Base-by-base conservation (phyloP, 2,329 filamentous ascomycete genomes). In the Xylaria multiplex region DNA sequence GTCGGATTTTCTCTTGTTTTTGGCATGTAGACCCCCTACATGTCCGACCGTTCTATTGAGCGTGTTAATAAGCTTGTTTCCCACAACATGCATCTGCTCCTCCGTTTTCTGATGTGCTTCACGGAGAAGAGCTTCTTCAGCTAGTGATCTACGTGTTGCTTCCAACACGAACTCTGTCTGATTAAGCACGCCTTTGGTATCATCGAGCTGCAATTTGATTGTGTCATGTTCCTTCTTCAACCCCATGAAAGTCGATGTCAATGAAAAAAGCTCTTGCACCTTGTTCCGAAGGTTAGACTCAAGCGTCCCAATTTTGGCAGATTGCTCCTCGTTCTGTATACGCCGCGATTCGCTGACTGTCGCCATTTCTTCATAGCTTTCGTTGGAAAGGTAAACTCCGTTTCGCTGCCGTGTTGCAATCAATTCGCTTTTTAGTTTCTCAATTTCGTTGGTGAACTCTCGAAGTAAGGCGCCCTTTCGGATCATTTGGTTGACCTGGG, bases 371-470 rank as follows among this genome's bases (percentile, higher is more conserved):
- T 98, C 95, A 75, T 93, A 97, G 16, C 88, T 88, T 65, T 97
- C 93, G 63, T 93, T 91, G 0, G 95, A 91, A 40, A 99, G 84
- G 76, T 98, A 98, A 2, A 99, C 95, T 59, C 96, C 96, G 76
- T 98, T 97, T 43, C 96, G 90, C 77, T 97, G 93, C 27, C 96
- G 86, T 6, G 96, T 97, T 2, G 93, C 91, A 70, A 97, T 96
- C 14, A 99, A 84, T 76, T 99, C 96, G 71, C 91, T 92, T 82
- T 97, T 97, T 42, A 99, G 84, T 77, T 93, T 96, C 78, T 99
- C 93, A 58, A 99, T 97, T 76, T 99, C 96, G 27, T 86, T 83
- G 0, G 95, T 96, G 70, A 97, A 97, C 70, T 99, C 96, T 66
- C 88, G 90, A 11, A 99, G 85, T 13, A 99, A 80, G 2, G 93